Base-by-base conservation (phyloP, 208 protist species). In the Leishmania tropica region DNA sequence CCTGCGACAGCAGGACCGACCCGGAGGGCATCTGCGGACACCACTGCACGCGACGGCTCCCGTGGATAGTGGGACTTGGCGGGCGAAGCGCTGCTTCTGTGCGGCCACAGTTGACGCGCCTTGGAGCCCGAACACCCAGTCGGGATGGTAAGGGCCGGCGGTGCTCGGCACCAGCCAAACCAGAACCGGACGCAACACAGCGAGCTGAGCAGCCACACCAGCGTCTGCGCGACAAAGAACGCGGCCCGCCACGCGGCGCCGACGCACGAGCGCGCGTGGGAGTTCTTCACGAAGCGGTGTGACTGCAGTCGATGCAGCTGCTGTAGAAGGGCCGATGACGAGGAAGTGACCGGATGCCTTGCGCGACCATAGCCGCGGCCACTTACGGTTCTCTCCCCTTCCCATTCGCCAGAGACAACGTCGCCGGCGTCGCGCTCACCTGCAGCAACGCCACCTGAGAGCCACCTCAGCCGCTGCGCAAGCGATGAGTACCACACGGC, bases 181-280 rank as follows among this genome's bases (percentile, higher is more conserved):
- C 83, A 79, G 67, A 47, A 73, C 21, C 78, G 67, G 15, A 83
- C 48, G 42, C 78, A 83, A 17, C 78, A 77, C 78, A 83, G 64
- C 74, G 56, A 35, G 0, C 67, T 51, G 21, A 80, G 28, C 65
- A 79, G 45, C 83, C 75, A 77, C 75, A 83, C 35, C 75, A 83
- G 31, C 10, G 42, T 45, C 19, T 80, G 83, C 10, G 40, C 54
- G 0, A 62, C 28, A 10, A 31, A 13, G n/a, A 10, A 51, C 45
- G 51, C 11, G 24, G 13, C 2, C 1, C 35, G 58, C 73, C 47
- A 24, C 73, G 7, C 21, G 17, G 35, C 56, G 2, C 37, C 56
- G 56, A 42, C 56, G 21, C n/a, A 24, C n/a, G 37, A 24, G 75
- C 56, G 73, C 40, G n/a, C 37, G 24, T 8, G 1, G 35, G 5